phyloP scores from a whole-genome alignment of 441 rosid species.

The Corymbia calophylla region DNA sequence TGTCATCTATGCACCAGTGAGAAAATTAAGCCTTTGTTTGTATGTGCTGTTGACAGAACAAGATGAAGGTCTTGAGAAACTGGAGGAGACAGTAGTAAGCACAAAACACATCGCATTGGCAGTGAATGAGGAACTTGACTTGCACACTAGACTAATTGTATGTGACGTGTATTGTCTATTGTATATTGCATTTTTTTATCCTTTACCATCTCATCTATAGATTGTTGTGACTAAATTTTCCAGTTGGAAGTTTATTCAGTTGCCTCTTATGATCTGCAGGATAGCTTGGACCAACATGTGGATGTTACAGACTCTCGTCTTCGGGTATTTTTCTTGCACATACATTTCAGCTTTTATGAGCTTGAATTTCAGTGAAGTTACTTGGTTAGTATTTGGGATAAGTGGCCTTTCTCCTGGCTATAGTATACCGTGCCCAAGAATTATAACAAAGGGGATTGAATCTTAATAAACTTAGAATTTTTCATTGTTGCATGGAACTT shows the following conservation, averaged over 20 bases:
- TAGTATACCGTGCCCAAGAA: neutral
- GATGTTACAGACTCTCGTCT: conserved; percentile 89
- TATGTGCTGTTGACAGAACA: conserved; percentile 50
- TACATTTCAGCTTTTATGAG: neutral
- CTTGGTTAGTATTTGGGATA: neutral
- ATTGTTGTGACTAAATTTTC: neutral
- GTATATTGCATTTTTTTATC: neutral
- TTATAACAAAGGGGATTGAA: neutral
- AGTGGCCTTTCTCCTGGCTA: neutral
- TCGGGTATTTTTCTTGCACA: conserved; percentile 36
- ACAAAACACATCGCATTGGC: conserved; percentile 93
- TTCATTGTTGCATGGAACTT: neutral
- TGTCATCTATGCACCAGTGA: neutral
- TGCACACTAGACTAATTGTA: conserved; percentile 92
- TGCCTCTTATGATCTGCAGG: conserved; percentile 33
- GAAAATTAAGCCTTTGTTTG: neutral
- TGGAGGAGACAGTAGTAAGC: conserved; percentile 82
- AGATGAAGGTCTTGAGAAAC: conserved; percentile 93
- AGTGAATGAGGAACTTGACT: conserved; percentile 85
- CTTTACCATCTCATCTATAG: neutral
- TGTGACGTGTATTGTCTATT: neutral
- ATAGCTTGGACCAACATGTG: conserved; percentile 84
- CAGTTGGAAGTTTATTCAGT: neutral
- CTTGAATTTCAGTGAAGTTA: neutral
- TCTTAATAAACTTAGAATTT: neutral